Base-by-base conservation (phyloP, 129 eudicot genomes). In the Helianthus annuus region DNA sequence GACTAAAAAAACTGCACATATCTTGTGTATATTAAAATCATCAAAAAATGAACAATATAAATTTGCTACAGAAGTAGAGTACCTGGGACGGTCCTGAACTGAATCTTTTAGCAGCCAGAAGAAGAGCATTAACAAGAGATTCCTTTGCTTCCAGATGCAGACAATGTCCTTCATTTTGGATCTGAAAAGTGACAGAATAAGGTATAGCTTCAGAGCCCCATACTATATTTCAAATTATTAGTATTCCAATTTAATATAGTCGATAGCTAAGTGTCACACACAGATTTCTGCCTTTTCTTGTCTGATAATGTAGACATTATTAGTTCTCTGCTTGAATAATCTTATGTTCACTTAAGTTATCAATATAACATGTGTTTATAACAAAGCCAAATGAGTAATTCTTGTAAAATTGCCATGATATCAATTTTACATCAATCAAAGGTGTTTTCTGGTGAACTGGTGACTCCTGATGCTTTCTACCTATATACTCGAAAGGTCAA, bases 51-150 rank as follows among this genome's bases (percentile, higher is more conserved):
- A 53, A 39, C n/a, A 36, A 32, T 13, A 51, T 55, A 38, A 76
- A 61, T 54, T 68, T 67, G 57, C 55, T 67, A 63, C 11, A 24
- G 68, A 59, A 64, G 57, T 49, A 53, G 46, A 74, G 62, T 54
- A 93, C 98, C 98, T 93, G 98, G 40, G 95, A 91, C 40, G 98
- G 95, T 64, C 96, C 98, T 57, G 82, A 81, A 81, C 85, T 82
- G 82, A 87, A 93, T 76, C 80, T 87, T 74, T 83, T 87, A 74
- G 98, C 98, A 64, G 98, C 95, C 69, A 87, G 45, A 71, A 93
- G 85, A 69, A 93, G 91, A 70, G 90, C 95, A 82, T 93, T 86
- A 38, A 93, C 79, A 58, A 93, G 84, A 65, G 92, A 83, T 57
- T 89, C 98, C 54, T 85, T 93, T 17, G 87, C 96, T 80, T 78